These are phyloP conservation scores for Candida germanica DNA, from an alignment of 805 yeast species.

Conservation along the genomic window DNA sequence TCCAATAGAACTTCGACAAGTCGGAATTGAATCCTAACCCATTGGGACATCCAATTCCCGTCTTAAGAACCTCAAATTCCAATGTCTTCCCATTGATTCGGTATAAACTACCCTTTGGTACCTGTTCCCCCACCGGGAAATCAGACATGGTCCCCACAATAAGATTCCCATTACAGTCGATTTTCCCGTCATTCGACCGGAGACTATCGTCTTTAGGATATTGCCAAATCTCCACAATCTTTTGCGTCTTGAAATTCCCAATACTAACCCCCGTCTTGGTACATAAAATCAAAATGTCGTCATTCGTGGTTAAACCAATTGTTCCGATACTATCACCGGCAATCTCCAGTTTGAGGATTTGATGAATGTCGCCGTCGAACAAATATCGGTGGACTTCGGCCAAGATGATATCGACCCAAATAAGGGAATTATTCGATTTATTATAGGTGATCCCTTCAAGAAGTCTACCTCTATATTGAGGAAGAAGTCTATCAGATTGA, in stretches of 20 bases:
- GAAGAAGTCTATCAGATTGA: conserved; percentile 16
- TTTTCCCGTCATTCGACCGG: conserved; percentile 76
- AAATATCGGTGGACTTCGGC: conserved; percentile 38
- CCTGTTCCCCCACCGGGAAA: conserved; percentile 23
- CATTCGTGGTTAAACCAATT: conserved; percentile 60
- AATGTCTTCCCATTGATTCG: conserved; percentile 32
- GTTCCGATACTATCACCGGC: conserved; percentile 59
- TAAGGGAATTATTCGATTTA: conserved; percentile 48
- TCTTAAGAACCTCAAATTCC: conserved; percentile 28
- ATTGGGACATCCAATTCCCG: conserved; percentile 57
- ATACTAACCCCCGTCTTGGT: conserved; percentile 62
- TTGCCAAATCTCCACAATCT: conserved; percentile 39
- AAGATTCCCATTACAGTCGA: conserved; percentile 73
- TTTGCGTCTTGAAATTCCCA: conserved; percentile 40
- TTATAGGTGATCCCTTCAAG: conserved; percentile 70
- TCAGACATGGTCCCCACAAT: conserved; percentile 82
- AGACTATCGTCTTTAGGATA: conserved; percentile 29
- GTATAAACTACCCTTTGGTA: conserved; percentile 49
- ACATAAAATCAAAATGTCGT: conserved; percentile 56
- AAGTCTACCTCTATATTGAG: conserved; percentile 44
- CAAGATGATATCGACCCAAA: conserved; percentile 43
- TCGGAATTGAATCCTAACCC: conserved; percentile 46
- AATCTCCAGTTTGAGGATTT: conserved; percentile 34
- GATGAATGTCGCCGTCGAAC: conserved; percentile 25
- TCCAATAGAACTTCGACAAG: conserved; percentile 35